Evolutionary conservation across 352 stramenopile genomes (phyloP), one percentile per base, ranked within the genome.

Genomic region (Globisporangium camurandrum): DNA sequence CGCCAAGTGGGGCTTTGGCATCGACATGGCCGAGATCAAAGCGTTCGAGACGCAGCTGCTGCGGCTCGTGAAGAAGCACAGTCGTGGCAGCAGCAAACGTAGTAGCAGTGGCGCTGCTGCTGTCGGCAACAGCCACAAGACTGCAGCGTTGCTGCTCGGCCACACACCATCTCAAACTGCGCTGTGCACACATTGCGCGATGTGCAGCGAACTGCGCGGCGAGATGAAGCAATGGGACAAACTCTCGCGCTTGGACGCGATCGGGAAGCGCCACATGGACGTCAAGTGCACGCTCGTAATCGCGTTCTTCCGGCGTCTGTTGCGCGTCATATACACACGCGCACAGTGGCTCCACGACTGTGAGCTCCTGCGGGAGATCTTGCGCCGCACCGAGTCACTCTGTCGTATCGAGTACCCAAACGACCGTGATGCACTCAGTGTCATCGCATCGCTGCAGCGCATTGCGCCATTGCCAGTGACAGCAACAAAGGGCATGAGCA

Each of bases 271-370:
- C 27, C 61, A 82, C 53, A 66, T 78, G 48, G 52, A 68, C 23
- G 62, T 63, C 24, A 88, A 88, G 56, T 76, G 70, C 26, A 50
- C 55, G 26, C 64, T 61, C 34, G 62, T 86, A 40, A 60, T 57
- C 43, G 22, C 56, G 33, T 75, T 86, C 48, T 71, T 89, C 26
- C 42, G 64, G 16, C 64, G 71, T 22, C 45, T 84, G 22, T 72
- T 89, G 22, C 33, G 40, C 16, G 34, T 81, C 48, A 49, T 87
- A 9, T 56, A 54, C 31, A 37, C 41, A 0, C 46, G 69, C 31
- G 70, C 75, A n/a, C 49, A 68, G 42, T 78, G 61, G 62, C 51
- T 84, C 20, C 59, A 71, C 40, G 69, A 60, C 27, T 89, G 75
- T 37, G 56, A 66, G 19, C 41, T 65, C 17, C 62, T 86, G 30